Conservation (phyloP, 192 early-diverging fungal genomes). For the Phlyctochytrium arcticum region DNA sequence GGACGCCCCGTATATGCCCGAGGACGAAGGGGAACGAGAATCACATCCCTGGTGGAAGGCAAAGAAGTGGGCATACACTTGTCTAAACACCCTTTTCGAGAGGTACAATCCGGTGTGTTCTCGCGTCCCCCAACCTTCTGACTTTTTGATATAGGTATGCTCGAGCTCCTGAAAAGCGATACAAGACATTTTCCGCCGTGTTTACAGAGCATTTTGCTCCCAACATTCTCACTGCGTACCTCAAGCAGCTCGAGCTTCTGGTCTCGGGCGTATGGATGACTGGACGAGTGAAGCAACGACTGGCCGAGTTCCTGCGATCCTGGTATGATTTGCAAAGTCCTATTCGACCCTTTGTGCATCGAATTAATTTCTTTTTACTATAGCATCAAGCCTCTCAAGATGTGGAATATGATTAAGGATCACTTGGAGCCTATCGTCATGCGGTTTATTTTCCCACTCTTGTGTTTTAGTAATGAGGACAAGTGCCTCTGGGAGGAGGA, state of each 20-base stretch:
- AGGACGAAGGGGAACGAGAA: slow-evolving; percentile 68
- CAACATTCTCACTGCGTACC: slow-evolving; percentile 79
- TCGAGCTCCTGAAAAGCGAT: slow-evolving; percentile 27
- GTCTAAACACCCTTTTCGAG: slow-evolving; percentile 78
- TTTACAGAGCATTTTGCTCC: slow-evolving; percentile 91
- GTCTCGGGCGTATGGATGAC: slow-evolving; percentile 71
- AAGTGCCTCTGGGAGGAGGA: slow-evolving; percentile 89
- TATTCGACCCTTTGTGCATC: background rate
- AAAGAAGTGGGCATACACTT: slow-evolving; percentile 88
- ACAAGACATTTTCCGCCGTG: slow-evolving; percentile 66
- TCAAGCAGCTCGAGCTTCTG: slow-evolving; percentile 76
- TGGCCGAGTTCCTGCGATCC: slow-evolving; percentile 73
- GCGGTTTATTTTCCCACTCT: slow-evolving; percentile 89
- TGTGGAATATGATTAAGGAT: slow-evolving; percentile 88
- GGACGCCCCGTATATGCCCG: slow-evolving; percentile 23
- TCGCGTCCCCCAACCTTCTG: too few relatives aligned
- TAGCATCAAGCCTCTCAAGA: slow-evolving; percentile 79
- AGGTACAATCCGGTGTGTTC: too few relatives aligned
- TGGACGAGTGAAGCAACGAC: slow-evolving; percentile 61
- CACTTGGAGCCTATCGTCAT: slow-evolving; percentile 74
- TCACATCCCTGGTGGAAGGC: slow-evolving; percentile 87
- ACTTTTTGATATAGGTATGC: slow-evolving; percentile 20
- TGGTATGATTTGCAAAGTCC: slow-evolving; percentile 41
- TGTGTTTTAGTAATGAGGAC: slow-evolving; percentile 85
- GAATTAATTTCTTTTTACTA: background rate